Base-by-base conservation (phyloP, 1,284 basidiomycete genomes). In the Trametes polyzona region DNA sequence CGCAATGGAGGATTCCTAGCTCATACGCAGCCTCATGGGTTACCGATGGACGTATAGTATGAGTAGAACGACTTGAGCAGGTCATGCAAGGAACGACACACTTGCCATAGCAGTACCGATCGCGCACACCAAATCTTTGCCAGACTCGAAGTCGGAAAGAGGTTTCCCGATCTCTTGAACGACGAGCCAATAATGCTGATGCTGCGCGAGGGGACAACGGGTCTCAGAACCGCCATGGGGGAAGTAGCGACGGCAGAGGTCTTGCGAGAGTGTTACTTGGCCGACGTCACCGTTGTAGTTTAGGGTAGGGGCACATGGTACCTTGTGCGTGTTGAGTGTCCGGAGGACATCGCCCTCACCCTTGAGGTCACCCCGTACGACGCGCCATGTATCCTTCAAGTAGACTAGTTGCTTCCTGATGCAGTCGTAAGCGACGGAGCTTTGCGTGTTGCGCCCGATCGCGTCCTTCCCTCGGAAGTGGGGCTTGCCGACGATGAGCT, bases 321-420 rank as follows among this genome's bases (percentile, higher is more conserved):
- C 65, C 1, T 47, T 27, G 1, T 58, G 27, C 1, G 27, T 4
- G n/a, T 67, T 43, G 2, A 72, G 60, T 11, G 47, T 21, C 16
- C 47, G 32, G 24, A 71, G 67, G 4, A 65, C 59, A 2, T 54
- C 42, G 21, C 63, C 65, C 35, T 71, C 71, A 6, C 56, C 46
- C 4, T 55, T 24, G 26, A 66, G 51, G 4, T 50, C 58, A n/a
- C 37, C 32, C 16, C 56, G 26, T 10, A 61, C 52, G 23, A 62
- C 51, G 4, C 70, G 52, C 69, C 69, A 71, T 3, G 57, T 55
- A 39, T 70, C 69, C 56, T 70, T 70, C 33, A 69, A 47, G 40
- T 64, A 67, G 29, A 66, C 63, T 4, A 63, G 52, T 4, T 47
- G 35, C 12, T 26, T 43, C 4, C 32, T 37, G 2, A 12, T 24